These are phyloP conservation scores for Cymbopogon citratus DNA, from an alignment of 176 grass and related monocot genomes.

Conservation along the genomic window DNA sequence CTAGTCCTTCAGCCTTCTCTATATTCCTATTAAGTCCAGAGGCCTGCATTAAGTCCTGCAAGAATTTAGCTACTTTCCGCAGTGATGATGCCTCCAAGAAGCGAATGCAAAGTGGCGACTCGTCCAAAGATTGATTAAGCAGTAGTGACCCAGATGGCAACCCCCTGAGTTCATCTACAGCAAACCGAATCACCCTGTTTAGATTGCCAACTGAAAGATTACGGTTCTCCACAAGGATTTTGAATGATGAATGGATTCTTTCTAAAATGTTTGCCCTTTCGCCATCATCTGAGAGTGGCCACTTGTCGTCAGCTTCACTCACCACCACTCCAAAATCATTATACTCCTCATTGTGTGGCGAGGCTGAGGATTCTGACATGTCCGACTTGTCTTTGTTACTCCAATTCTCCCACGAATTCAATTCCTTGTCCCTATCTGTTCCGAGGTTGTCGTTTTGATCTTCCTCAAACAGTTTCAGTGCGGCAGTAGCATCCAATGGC, in stretches of 20 bases:
- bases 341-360: constrained; percentile 42
- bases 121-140: constrained; percentile 54
- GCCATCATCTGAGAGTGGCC: constrained; percentile 76
- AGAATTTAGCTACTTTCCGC: constrained; percentile 58
- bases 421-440: constrained; percentile 58
- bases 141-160: constrained; percentile 48
- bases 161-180: constrained; percentile 62
- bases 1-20: constrained; percentile 57
- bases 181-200: constrained; percentile 62
- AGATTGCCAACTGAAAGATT: constrained; percentile 69
- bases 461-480: constrained; percentile 54
- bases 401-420: constrained; percentile 37
- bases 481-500: constrained; percentile 52
- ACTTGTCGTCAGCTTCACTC: constrained; percentile 40
- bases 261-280: constrained; percentile 69
- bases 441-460: constrained; percentile 38
- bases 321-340: constrained; percentile 41
- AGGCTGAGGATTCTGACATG: constrained; percentile 48
- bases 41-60: constrained; percentile 70
- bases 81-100: constrained; percentile 66
- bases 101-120: constrained; percentile 73
- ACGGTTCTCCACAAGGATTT: constrained; percentile 63
- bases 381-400: constrained; percentile 60
- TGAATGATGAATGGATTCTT: constrained; percentile 54
- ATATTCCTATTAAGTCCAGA: constrained; percentile 50